A percentile compares a stretch with the other conserved stretches of the same genome.
Conservation (phyloP, 140 eudicot species). For the Cichorium intybus region DNA sequence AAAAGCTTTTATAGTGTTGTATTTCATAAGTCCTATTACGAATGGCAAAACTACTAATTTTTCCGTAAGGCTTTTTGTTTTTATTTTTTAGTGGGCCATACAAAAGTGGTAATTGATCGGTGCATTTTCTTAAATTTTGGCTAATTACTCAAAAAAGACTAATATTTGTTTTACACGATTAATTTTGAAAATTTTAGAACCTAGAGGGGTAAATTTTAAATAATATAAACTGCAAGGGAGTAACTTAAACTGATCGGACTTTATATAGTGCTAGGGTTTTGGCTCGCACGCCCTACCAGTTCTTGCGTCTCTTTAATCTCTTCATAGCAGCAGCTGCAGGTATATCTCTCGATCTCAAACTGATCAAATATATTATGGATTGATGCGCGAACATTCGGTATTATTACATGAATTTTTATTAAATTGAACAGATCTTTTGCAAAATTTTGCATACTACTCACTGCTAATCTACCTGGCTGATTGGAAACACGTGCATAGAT, state of each 20-base stretch:
- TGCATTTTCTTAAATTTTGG: too few species aligned
- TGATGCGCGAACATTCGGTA: not conserved
- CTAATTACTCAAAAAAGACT: too few species aligned
- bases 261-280: constrained; percentile 30
- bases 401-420: not conserved
- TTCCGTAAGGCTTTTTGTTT: too few species aligned
- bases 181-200: not conserved
- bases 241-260: not conserved
- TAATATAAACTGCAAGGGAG: not conserved
- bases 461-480: not conserved
- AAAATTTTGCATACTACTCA: not conserved
- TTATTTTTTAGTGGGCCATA: too few species aligned
- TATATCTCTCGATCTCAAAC: constrained; percentile 11
- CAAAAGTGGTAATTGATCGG: too few species aligned
- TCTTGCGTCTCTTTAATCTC: not conserved
- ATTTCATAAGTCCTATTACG: too few species aligned
- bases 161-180: too few species aligned
- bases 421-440: not conserved
- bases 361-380: not conserved
- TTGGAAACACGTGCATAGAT: not conserved
- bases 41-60: too few species aligned
- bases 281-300: not conserved
- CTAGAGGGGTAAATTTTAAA: not conserved
- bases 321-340: constrained; percentile 32
- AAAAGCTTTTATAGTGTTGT: too few species aligned